Evolutionary conservation across 768 basidiomycete species (phyloP), one percentile per base, ranked within the genome.

Genomic region (Lactarius hengduanensis): DNA sequence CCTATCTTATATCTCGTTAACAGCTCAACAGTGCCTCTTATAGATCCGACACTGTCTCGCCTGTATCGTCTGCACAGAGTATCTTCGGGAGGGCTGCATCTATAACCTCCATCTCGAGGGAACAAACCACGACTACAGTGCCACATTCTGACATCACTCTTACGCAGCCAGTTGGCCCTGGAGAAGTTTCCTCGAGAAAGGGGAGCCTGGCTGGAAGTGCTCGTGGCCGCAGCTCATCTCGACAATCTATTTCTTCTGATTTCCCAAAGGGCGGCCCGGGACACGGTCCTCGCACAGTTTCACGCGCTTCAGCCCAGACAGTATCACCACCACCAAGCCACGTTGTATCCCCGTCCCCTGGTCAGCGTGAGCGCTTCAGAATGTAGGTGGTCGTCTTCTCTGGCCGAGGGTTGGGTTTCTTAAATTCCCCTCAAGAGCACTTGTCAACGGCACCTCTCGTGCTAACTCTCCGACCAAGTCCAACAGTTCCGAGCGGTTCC

Each of bases 11-110:
- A 28, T 20, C 16, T 18, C 22, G 22, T 40, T 20, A 47, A 67
- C 40, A 63, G 36, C 40, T 58, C 53, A 9, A 38, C n/a, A 67
- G 62, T 26, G 62, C 62, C n/a, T 8, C 62, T 16, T 60, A 63
- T 45, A 67, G 66, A 22, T 67, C 66, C 13, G 58, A 63, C 9
- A 63, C 66, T 1, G 40, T 6, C 15, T 67, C 66, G 22, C 66
- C 62, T 26, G 66, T 63, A 3, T 67, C 66, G 26, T 63, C 66
- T 8, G 66, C 66, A 32, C 50, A 18, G 62, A 67, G 66, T 67
- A 67, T 67, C 26, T 67, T 67, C 53, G 66, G 34, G 30, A 55
- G 38, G 34, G 62, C 41, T 5, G 43, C 50, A 40, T 56, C 62
- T 34, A 55, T 54, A 28, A 36, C 32, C 9, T 59, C 66, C 20